A percentile compares a stretch with the other conserved stretches of the same genome.
Evolutionary conservation across 2,329 filamentous ascomycete species (phyloP).

Genomic region (Beauveria brongniartii): DNA sequence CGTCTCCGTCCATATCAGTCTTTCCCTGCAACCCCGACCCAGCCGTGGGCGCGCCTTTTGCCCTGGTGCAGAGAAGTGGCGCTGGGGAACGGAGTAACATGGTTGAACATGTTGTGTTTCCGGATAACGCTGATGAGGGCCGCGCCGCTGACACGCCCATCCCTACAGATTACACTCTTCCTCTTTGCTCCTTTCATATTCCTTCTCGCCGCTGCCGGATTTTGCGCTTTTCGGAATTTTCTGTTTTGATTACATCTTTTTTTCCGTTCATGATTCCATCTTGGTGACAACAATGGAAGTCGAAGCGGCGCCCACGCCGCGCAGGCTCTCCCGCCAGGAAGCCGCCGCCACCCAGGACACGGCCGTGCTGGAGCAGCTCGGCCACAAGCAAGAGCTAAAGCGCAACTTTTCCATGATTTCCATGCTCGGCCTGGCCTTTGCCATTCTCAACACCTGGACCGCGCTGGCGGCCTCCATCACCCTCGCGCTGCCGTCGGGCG

Average conservation of each 20-base stretch:
- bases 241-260: background rate
- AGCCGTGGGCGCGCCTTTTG: background rate
- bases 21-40: background rate
- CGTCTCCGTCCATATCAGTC: background rate
- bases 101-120: background rate
- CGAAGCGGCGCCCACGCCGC: constrained; percentile 1
- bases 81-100: background rate
- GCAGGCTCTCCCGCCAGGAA: background rate
- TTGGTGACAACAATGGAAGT: background rate
- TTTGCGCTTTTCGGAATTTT: too few relatives aligned
- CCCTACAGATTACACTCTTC: background rate
- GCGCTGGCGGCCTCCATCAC: constrained; percentile 39
- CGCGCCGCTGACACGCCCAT: background rate
- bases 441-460: constrained; percentile 43
- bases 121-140: background rate
- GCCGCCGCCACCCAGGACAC: background rate
- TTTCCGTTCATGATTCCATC: background rate
- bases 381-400: constrained; percentile 41
- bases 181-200: background rate
- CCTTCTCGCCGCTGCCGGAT: too few relatives aligned
- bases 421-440: constrained; percentile 40
- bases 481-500: constrained; percentile 57
- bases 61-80: background rate
- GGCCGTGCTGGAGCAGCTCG: constrained; percentile 16
- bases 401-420: constrained; percentile 42